Evolutionary conservation across 192 early-diverging fungal species (phyloP).

Genomic region (Coemansia sp.): DNA sequence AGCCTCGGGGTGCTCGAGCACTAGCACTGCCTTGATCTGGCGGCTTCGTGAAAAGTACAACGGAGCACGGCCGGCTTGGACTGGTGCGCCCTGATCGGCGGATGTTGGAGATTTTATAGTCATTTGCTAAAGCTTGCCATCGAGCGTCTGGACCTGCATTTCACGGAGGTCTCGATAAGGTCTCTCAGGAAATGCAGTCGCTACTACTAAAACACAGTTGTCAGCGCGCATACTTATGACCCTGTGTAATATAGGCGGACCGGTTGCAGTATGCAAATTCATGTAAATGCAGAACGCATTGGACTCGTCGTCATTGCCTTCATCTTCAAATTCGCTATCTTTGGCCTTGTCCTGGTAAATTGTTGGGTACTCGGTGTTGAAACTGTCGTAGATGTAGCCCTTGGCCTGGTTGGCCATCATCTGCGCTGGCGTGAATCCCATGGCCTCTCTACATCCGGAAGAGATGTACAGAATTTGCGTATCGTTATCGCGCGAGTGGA

Average conservation of each 20-base stretch:
- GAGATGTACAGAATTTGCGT: constrained; percentile 49
- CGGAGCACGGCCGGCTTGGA: constrained; percentile 13
- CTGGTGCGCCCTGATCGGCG: background rate
- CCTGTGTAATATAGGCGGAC: constrained; percentile 23
- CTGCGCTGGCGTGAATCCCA: constrained; percentile 38
- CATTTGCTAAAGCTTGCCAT: constrained; percentile 33
- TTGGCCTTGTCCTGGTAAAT: constrained; percentile 28
- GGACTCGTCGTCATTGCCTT: constrained; percentile 38
- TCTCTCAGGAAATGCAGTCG: constrained; percentile 36
- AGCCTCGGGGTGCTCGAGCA: constrained; percentile 36
- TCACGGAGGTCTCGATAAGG: constrained; percentile 26
- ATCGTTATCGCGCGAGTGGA: constrained; percentile 34
- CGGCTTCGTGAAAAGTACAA: constrained; percentile 37
- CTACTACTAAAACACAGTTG: constrained; percentile 35
- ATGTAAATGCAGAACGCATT: constrained; percentile 45
- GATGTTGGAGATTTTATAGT: background rate
- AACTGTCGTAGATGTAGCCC: constrained; percentile 45
- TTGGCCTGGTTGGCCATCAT: constrained; percentile 22
- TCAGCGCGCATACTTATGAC: constrained; percentile 44
- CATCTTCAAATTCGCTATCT: constrained; percentile 5
- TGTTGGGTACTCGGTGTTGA: constrained; percentile 20
- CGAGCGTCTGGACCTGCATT: constrained; percentile 47
- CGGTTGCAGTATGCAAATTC: constrained; percentile 28
- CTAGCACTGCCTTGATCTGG: constrained; percentile 44
- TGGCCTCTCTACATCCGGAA: constrained; percentile 35